phyloP scores from a whole-genome alignment of 441 rosid species.

The Arabidopsis hybrid region DNA sequence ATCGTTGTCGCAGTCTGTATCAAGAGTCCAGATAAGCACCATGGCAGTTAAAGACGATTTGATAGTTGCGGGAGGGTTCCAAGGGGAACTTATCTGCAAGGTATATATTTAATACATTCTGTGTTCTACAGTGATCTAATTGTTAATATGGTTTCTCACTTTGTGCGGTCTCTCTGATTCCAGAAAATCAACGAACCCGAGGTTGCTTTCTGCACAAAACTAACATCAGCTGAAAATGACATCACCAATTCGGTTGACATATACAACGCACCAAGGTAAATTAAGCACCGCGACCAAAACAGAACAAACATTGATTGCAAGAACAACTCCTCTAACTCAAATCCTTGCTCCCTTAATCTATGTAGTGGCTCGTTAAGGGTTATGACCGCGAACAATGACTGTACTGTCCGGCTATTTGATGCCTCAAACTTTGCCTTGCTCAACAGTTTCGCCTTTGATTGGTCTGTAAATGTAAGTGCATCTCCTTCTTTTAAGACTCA shows the following conservation, averaged over 20 bases:
- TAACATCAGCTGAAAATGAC: slow-evolving; percentile 64
- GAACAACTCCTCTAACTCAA: background rate
- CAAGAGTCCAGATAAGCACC: slow-evolving; percentile 78
- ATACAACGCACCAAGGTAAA: slow-evolving; percentile 38
- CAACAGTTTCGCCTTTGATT: slow-evolving; percentile 53
- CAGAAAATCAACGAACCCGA: slow-evolving; percentile 59
- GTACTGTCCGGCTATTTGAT: slow-evolving; percentile 61
- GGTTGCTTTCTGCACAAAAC: slow-evolving; percentile 62
- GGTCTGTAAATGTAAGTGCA: slow-evolving; percentile 76
- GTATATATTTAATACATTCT: slow-evolving; percentile 38
- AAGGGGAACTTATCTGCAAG: slow-evolving; percentile 82
- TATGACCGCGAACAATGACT: slow-evolving; percentile 69
- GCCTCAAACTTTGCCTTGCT: slow-evolving; percentile 58
- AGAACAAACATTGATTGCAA: background rate
- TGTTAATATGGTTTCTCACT: slow-evolving; percentile 11
- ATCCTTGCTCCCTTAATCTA: background rate
- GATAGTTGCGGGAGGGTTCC: slow-evolving; percentile 76
- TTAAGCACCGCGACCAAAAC: no score
- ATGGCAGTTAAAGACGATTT: slow-evolving; percentile 69
- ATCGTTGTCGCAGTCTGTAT: slow-evolving; percentile 49
- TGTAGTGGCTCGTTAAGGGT: slow-evolving; percentile 65
- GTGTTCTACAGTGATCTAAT: background rate
- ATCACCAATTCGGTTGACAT: slow-evolving; percentile 77
- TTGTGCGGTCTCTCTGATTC: slow-evolving; percentile 8
- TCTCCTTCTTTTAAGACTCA: background rate